phyloP scores from a whole-genome alignment of 331 rosid species.

The Rhamnella rubrinervis region DNA sequence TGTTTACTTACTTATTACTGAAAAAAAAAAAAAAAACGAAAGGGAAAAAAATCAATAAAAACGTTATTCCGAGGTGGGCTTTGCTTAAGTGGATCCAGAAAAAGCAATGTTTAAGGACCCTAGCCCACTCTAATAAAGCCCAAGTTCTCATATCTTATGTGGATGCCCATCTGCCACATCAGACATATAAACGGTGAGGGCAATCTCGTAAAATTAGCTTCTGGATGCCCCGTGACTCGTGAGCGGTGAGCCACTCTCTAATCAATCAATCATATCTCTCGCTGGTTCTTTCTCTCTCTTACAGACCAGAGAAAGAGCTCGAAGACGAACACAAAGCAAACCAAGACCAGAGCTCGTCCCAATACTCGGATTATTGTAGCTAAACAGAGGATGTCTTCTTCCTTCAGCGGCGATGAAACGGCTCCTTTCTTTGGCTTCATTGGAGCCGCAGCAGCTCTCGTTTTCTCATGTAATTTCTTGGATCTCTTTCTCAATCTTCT shows the following conservation, averaged over 20 bases:
- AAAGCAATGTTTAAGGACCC: too few species aligned
- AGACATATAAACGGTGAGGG: background rate
- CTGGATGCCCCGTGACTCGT: background rate
- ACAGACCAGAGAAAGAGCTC: background rate
- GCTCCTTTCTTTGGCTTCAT: constrained; percentile 73
- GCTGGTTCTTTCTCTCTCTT: too few species aligned
- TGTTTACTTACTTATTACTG: too few species aligned
- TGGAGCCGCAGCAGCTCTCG: constrained; percentile 65
- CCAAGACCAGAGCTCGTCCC: constrained; percentile 1
- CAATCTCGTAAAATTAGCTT: background rate
- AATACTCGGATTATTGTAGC: background rate
- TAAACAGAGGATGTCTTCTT: constrained; percentile 24
- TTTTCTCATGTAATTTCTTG: constrained; percentile 48
- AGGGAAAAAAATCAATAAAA: too few species aligned
- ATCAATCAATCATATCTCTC: constrained; percentile 6
- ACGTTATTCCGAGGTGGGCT: too few species aligned
- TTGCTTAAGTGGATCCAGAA: too few species aligned
- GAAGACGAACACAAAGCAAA: background rate
- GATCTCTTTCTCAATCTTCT: background rate
- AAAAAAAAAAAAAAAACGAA: too few species aligned
- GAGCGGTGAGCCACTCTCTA: background rate
- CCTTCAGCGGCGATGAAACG: constrained; percentile 66
- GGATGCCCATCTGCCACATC: too few species aligned
- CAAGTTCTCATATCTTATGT: too few species aligned
- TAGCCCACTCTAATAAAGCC: too few species aligned